These are phyloP conservation scores for Cordyceps fumosorosea DNA, from an alignment of 2,329 filamentous ascomycete genomes.

Conservation along the genomic window DNA sequence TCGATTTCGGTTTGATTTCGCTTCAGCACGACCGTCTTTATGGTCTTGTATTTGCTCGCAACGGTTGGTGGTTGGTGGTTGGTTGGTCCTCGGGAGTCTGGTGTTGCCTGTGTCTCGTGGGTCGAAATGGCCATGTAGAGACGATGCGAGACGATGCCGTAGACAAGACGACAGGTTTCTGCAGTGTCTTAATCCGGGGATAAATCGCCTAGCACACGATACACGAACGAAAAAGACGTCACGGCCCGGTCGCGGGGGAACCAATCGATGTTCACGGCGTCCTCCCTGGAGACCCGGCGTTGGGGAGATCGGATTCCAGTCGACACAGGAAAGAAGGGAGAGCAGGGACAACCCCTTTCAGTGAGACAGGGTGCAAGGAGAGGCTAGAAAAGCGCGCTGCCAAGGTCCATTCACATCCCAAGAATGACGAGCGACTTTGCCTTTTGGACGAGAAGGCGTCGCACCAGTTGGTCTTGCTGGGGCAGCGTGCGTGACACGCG, in stretches of 20 bases:
- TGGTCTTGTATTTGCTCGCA: neutral
- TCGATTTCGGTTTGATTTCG: neutral
- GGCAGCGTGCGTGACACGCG: conserved; percentile 3
- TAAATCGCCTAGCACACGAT: neutral
- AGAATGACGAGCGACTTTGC: neutral
- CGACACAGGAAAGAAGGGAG: neutral
- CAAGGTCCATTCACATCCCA: neutral
- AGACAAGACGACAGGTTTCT: neutral
- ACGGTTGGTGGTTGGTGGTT: neutral
- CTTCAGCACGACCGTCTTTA: neutral
- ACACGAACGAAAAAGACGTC: neutral
- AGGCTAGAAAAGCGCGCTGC: neutral
- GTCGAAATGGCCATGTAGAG: neutral
- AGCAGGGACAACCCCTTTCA: neutral
- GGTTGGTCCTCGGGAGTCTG: neutral
- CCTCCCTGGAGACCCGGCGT: neutral
- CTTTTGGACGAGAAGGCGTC: neutral
- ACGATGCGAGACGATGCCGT: neutral
- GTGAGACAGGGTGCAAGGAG: neutral
- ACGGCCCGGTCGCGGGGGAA: neutral
- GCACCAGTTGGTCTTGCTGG: neutral
- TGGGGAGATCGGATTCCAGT: neutral
- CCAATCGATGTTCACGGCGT: neutral
- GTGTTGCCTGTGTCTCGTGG: neutral
- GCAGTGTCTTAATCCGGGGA: neutral